Percentiles rank a stretch among this genome's conserved stretches.
These are phyloP conservation scores for Globisporangium irregulare DNA, from an alignment of 352 stramenopile genomes.

Conservation along the genomic window DNA sequence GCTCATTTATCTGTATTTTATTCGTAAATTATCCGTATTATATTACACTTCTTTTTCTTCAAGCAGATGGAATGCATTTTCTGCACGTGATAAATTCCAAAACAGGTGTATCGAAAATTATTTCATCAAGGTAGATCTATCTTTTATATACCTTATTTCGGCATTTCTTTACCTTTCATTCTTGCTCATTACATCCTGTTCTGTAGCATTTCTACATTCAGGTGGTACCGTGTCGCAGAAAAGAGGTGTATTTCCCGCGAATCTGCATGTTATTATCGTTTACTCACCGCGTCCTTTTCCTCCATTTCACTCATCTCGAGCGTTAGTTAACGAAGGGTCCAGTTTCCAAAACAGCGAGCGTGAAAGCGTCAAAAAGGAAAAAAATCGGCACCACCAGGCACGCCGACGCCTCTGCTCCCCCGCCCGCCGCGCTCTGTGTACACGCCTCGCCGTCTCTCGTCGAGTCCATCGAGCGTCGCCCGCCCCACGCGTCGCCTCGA, in stretches of 20 bases:
- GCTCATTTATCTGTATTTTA: no score
- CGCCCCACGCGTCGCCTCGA: neutral
- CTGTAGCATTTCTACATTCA: neutral
- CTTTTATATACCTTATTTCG: neutral
- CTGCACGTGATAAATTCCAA: neutral
- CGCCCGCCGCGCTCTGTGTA: neutral
- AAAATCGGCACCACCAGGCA: neutral
- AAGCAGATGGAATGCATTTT: conserved; percentile 1
- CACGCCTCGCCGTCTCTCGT: neutral
- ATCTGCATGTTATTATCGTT: neutral
- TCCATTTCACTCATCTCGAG: neutral
- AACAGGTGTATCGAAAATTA: neutral
- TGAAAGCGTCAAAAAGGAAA: neutral
- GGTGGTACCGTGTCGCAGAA: neutral
- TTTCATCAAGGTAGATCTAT: neutral
- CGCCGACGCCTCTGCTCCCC: neutral
- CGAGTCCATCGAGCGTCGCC: neutral
- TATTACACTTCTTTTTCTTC: neutral
- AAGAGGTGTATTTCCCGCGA: neutral
- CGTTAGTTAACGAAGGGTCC: conserved; percentile 5
- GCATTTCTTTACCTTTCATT: neutral
- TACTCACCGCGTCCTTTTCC: neutral
- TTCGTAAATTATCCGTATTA: neutral
- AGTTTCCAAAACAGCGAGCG: neutral
- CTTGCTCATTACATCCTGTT: neutral